A percentile compares a stretch with the other conserved stretches of the same genome.
phyloP scores from a whole-genome alignment of 176 grass and related monocot species.

The Cenchrus americanus region DNA sequence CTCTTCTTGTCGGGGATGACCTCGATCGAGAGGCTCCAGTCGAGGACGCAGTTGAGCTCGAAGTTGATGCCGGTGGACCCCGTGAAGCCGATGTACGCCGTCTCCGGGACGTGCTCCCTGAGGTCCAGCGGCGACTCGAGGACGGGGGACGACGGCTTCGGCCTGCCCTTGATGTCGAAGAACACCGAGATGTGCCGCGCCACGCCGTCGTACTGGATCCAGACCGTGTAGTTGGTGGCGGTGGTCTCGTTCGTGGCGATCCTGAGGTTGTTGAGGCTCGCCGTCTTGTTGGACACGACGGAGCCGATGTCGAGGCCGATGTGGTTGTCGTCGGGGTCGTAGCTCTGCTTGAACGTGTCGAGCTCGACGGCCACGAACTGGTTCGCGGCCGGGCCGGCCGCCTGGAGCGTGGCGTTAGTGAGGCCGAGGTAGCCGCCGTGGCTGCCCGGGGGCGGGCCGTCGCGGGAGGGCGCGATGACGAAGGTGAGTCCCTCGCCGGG shows the following conservation, averaged over 20 bases:
- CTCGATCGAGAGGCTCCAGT: slow-evolving; percentile 58
- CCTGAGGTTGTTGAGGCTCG: slow-evolving; percentile 33
- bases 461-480: slow-evolving; percentile 29
- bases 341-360: slow-evolving; percentile 58
- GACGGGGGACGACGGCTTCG: slow-evolving; percentile 9
- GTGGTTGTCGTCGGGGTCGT: slow-evolving; percentile 63
- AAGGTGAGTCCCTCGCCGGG: slow-evolving; percentile 36
- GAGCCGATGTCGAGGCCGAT: slow-evolving; percentile 68
- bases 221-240: slow-evolving; percentile 51
- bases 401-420: slow-evolving; percentile 44
- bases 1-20: slow-evolving; percentile 18
- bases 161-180: background rate
- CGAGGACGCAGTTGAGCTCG: slow-evolving; percentile 79
- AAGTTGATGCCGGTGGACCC: slow-evolving; percentile 50
- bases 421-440: slow-evolving; percentile 59
- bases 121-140: slow-evolving; percentile 51
- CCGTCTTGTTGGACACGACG: slow-evolving; percentile 46
- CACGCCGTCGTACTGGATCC: slow-evolving; percentile 59
- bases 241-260: slow-evolving; percentile 15
- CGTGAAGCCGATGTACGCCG: slow-evolving; percentile 62
- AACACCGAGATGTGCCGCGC: slow-evolving; percentile 42
- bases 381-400: background rate
- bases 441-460: slow-evolving; percentile 42
- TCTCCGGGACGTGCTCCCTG: slow-evolving; percentile 38
- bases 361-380: slow-evolving; percentile 62